phyloP scores from a whole-genome alignment of 208 protist species.

The Leishmania major region DNA sequence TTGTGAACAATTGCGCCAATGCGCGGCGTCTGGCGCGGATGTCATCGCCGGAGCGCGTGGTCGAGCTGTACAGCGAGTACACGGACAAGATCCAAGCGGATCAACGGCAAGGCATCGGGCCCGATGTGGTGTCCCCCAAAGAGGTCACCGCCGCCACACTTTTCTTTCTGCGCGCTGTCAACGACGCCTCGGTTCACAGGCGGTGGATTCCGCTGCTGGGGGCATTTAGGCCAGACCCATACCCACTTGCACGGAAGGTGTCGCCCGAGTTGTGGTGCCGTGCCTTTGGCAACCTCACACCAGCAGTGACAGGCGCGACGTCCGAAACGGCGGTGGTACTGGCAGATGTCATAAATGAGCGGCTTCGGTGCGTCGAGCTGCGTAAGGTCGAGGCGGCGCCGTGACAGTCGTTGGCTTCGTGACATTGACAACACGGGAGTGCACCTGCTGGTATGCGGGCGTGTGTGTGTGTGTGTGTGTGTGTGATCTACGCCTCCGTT shows the following conservation, averaged over 20 bases:
- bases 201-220: slow-evolving; percentile 39
- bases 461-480: not conserved
- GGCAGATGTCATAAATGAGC: slow-evolving; percentile 36
- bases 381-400: not conserved
- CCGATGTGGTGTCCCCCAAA: slow-evolving; percentile 28
- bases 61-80: slow-evolving; percentile 58
- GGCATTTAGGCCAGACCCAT: slow-evolving; percentile 25
- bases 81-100: slow-evolving; percentile 22
- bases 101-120: not conserved
- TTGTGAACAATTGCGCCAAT: slow-evolving; percentile 49
- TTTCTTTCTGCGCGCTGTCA: slow-evolving; percentile 59
- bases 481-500: not conserved
- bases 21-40: slow-evolving; percentile 40
- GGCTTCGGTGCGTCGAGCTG: slow-evolving; percentile 36
- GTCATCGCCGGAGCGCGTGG: slow-evolving; percentile 35
- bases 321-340: slow-evolving; percentile 38
- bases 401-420: slow-evolving; percentile 1
- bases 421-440: not conserved
- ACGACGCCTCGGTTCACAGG: slow-evolving; percentile 43
- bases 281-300: slow-evolving; percentile 25
- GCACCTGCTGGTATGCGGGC: not conserved
- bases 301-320: not conserved
- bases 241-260: slow-evolving; percentile 45
- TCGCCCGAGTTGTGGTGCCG: slow-evolving; percentile 59
- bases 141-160: slow-evolving; percentile 71